These are phyloP conservation scores for Adansonia grandidieri DNA, from an alignment of 441 rosid species.

Conservation along the genomic window DNA sequence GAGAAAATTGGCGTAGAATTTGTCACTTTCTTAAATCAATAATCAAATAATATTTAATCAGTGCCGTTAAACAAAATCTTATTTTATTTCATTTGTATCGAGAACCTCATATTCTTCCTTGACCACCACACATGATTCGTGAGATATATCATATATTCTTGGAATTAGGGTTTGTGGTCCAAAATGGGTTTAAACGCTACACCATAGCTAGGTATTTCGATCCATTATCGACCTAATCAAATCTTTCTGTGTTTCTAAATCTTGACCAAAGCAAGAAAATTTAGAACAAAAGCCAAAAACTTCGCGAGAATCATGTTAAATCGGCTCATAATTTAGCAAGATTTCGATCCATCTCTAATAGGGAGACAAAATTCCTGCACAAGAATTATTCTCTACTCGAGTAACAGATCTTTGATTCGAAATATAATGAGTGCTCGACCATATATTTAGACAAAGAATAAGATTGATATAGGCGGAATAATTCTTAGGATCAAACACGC, in stretches of 20 bases:
- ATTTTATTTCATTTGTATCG: slow-evolving; percentile 15
- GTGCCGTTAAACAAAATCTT: too few species aligned
- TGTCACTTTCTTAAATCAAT: slow-evolving; percentile 34
- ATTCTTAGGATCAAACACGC: neutral
- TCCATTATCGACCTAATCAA: slow-evolving; percentile 41
- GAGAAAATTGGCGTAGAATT: slow-evolving; percentile 58
- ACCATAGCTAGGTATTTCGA: slow-evolving; percentile 26
- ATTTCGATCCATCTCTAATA: slow-evolving; percentile 32
- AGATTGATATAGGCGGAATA: neutral
- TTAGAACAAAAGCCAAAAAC: slow-evolving; percentile 55
- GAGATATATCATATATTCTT: slow-evolving; percentile 25
- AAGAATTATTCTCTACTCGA: slow-evolving; percentile 33
- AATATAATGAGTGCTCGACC: neutral
- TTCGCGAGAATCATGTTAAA: slow-evolving; percentile 45
- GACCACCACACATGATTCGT: slow-evolving; percentile 22
- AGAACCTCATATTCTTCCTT: slow-evolving; percentile 37
- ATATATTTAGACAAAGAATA: neutral
- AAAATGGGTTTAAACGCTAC: slow-evolving; percentile 26
- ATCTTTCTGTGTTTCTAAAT: slow-evolving; percentile 12
- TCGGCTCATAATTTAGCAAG: slow-evolving; percentile 27
- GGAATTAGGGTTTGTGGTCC: slow-evolving; percentile 50
- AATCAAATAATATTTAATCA: too few species aligned
- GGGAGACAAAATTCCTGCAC: slow-evolving; percentile 13
- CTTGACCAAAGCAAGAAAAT: slow-evolving; percentile 19
- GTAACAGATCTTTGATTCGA: slow-evolving; percentile 21